Percentiles rank a stretch among this genome's conserved stretches.
Conservation (phyloP, 192 early-diverging fungal genomes). For the Coemansia sp. region DNA sequence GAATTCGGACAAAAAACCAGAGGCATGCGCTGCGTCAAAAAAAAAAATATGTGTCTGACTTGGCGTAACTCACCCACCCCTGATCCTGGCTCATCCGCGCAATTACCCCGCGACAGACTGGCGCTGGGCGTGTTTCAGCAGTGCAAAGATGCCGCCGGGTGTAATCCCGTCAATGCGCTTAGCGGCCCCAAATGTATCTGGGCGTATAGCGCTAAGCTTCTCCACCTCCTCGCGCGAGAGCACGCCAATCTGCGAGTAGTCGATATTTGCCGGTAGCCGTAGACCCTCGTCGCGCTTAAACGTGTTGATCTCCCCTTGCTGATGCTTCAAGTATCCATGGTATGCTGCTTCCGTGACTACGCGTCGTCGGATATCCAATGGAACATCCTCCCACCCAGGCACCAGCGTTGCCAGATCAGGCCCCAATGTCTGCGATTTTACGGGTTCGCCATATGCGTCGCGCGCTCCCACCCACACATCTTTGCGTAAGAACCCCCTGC, state of each 20-base stretch:
- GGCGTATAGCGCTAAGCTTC: conserved; percentile 34
- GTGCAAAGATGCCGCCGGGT: conserved; percentile 67
- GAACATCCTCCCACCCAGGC: conserved; percentile 57
- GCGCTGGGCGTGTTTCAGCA: conserved; percentile 63
- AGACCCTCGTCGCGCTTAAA: conserved; percentile 69
- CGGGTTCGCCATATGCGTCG: conserved; percentile 10
- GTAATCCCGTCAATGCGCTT: conserved; percentile 81
- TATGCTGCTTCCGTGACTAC: conserved; percentile 68
- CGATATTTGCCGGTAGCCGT: conserved; percentile 61
- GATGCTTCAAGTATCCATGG: conserved; percentile 64
- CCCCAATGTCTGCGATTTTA: conserved; percentile 5
- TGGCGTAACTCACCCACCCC: neutral
- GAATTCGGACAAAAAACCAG: neutral
- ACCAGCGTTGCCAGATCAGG: conserved; percentile 44
- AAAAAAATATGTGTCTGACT: neutral
- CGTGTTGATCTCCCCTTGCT: conserved; percentile 60
- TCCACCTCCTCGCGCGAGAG: conserved; percentile 55
- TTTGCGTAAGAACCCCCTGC: conserved; percentile 47
- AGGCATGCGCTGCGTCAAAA: neutral
- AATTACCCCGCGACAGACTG: neutral
- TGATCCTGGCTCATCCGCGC: neutral
- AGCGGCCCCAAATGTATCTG: conserved; percentile 61
- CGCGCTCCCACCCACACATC: conserved; percentile 46
- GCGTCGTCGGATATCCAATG: conserved; percentile 55
- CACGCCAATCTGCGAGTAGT: conserved; percentile 57